Conservation (phyloP, 805 yeast species). For the Dipodascus geniculatus region DNA sequence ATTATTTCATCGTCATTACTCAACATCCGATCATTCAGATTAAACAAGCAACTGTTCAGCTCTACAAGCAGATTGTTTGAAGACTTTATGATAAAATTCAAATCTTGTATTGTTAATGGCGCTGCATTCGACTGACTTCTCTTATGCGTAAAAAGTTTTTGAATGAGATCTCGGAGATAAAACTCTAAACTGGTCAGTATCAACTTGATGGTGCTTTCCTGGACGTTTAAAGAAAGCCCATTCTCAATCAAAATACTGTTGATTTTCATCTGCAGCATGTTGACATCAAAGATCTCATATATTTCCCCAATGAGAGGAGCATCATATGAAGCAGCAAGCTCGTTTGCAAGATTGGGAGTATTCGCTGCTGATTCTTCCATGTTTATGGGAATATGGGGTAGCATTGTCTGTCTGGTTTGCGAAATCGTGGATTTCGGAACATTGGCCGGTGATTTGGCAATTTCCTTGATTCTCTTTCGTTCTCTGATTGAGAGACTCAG, state of each 20-base stretch:
- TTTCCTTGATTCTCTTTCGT: slow-evolving; percentile 70
- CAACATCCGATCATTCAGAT: slow-evolving; percentile 24
- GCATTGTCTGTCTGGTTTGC: slow-evolving; percentile 36
- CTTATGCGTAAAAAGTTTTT: slow-evolving; percentile 59
- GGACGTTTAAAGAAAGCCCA: slow-evolving; percentile 76
- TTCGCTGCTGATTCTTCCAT: slow-evolving; percentile 15
- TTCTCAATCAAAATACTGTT: slow-evolving; percentile 79
- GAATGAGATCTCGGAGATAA: slow-evolving; percentile 64
- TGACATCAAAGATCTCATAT: slow-evolving; percentile 74
- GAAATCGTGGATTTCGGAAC: slow-evolving; percentile 23
- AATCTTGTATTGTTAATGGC: slow-evolving; percentile 26
- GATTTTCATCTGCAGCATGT: slow-evolving; percentile 53
- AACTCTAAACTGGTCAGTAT: slow-evolving; percentile 70
- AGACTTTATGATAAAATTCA: slow-evolving; percentile 22
- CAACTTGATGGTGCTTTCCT: slow-evolving; percentile 66
- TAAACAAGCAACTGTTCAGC: slow-evolving; percentile 23
- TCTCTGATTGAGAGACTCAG: slow-evolving; percentile 79
- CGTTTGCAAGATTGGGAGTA: slow-evolving; percentile 73
- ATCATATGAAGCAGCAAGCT: slow-evolving; percentile 73
- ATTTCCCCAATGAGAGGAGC: slow-evolving; percentile 69
- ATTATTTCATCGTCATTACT: slow-evolving; percentile 23
- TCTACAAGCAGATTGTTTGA: slow-evolving; percentile 28
- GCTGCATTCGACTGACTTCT: slow-evolving; percentile 39
- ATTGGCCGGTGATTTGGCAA: slow-evolving; percentile 37
- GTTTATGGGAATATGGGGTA: slow-evolving; percentile 76